Percentiles rank a stretch among this genome's conserved stretches.
Evolutionary conservation across 176 grass and related monocot species (phyloP).

Genomic region (Oryza longistaminata): DNA sequence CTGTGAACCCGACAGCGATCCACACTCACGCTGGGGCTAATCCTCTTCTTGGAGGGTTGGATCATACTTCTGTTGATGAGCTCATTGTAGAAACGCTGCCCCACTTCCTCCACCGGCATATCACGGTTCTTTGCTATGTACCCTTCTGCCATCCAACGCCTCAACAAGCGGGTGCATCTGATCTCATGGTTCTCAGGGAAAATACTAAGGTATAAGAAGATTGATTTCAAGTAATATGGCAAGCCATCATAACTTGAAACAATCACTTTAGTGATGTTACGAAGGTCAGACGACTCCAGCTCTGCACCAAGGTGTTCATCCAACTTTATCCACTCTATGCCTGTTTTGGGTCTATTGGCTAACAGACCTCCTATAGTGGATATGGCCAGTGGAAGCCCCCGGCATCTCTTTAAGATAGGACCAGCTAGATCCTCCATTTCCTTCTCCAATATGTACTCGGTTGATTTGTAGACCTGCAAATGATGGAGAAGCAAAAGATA

Average conservation of each 20-base stretch:
- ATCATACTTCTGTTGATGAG: conserved; percentile 53
- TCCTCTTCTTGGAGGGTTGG: conserved; percentile 23
- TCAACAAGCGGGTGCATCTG: conserved; percentile 28
- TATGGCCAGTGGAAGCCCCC: conserved; percentile 54
- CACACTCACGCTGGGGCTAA: background rate
- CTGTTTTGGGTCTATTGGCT: conserved; percentile 28
- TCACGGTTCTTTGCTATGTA: conserved; percentile 21
- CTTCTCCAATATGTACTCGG: background rate
- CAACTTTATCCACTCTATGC: conserved; percentile 44
- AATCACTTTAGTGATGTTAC: conserved; percentile 31
- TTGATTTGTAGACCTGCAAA: conserved; percentile 30
- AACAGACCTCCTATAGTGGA: conserved; percentile 44
- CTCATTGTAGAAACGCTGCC: conserved; percentile 22
- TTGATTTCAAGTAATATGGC: conserved; percentile 47
- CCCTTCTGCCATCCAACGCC: conserved; percentile 55
- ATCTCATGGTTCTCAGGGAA: conserved; percentile 57
- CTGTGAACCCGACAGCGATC: conserved; percentile 36
- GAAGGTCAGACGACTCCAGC: conserved; percentile 31
- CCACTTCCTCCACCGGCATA: conserved; percentile 41
- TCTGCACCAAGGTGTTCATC: conserved; percentile 37
- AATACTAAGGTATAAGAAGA: conserved; percentile 57
- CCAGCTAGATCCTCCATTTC: background rate
- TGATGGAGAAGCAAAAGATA: background rate
- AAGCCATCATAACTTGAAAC: conserved; percentile 44
- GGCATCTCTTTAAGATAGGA: conserved; percentile 42